These are phyloP conservation scores for Leccinum huronense DNA, from an alignment of 1,284 basidiomycete species.

Conservation along the genomic window DNA sequence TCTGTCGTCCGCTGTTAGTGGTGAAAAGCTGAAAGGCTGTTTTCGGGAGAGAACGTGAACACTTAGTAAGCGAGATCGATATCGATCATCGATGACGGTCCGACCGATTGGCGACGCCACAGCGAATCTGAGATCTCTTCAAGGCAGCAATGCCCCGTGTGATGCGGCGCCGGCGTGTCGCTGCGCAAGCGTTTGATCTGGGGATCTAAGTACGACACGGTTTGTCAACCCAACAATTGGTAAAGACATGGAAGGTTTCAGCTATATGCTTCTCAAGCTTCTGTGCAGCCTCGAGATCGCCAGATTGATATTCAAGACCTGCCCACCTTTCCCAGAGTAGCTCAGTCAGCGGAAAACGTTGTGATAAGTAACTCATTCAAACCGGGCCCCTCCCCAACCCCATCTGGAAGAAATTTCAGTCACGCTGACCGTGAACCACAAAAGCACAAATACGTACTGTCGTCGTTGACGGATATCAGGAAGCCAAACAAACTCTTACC, in stretches of 20 bases:
- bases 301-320: constrained; percentile 92
- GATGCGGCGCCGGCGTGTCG: constrained; percentile 68
- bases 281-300: constrained; percentile 85
- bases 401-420: constrained; percentile 49
- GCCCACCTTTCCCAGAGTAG: constrained; percentile 96
- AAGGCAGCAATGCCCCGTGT: constrained; percentile 81
- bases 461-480: constrained; percentile 93
- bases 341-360: constrained; percentile 77
- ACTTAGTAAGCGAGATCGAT: too few species aligned
- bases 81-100: constrained; percentile 17
- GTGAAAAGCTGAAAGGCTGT: too few species aligned
- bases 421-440: constrained; percentile 1
- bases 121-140: constrained; percentile 80
- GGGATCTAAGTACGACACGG: constrained; percentile 53
- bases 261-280: constrained; percentile 88
- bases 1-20: too few species aligned
- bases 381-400: constrained; percentile 57
- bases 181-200: constrained; percentile 88
- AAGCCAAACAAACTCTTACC: constrained; percentile 91
- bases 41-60: too few species aligned
- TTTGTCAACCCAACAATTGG: not conserved
- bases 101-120: constrained; percentile 41
- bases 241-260: constrained; percentile 43
- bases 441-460: constrained; percentile 58
- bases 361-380: constrained; percentile 77